Percentiles rank a stretch among this genome's conserved stretches.
Conservation (phyloP, 306 rosid genomes). For the Lupinus albus region DNA sequence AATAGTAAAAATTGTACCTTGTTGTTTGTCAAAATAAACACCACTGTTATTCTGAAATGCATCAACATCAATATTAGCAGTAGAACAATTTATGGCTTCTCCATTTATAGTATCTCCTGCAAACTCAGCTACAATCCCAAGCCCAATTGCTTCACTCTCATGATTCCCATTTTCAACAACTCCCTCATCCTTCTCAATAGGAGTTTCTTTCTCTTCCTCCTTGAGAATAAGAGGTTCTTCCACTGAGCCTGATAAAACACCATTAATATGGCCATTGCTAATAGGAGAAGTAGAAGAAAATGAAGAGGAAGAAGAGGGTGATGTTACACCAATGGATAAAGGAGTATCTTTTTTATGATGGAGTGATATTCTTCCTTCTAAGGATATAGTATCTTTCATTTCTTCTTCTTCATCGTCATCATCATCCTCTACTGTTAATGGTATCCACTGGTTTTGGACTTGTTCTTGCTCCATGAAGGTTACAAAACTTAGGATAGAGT, state of each 20-base stretch:
- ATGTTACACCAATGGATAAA: not conserved
- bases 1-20: slow-evolving; percentile 37
- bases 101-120: slow-evolving; percentile 24
- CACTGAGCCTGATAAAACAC: not conserved
- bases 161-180: slow-evolving; percentile 3
- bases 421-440: not conserved
- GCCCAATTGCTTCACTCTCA: not conserved
- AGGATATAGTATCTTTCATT: not conserved
- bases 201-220: not conserved
- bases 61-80: not conserved
- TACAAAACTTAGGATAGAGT: not conserved
- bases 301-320: not conserved
- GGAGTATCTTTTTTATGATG: not conserved
- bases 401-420: not conserved
- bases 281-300: not conserved
- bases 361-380: not conserved
- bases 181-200: slow-evolving; percentile 12
- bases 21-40: slow-evolving; percentile 35
- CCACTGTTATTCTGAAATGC: slow-evolving; percentile 21
- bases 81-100: slow-evolving; percentile 1
- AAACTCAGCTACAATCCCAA: not conserved
- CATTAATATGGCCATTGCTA: not conserved
- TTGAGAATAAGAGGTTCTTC: not conserved
- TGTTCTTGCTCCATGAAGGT: not conserved
- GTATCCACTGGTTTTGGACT: not conserved